These are phyloP conservation scores for Tetrapisispora pingtungensis DNA, from an alignment of 805 yeast species.

Conservation along the genomic window DNA sequence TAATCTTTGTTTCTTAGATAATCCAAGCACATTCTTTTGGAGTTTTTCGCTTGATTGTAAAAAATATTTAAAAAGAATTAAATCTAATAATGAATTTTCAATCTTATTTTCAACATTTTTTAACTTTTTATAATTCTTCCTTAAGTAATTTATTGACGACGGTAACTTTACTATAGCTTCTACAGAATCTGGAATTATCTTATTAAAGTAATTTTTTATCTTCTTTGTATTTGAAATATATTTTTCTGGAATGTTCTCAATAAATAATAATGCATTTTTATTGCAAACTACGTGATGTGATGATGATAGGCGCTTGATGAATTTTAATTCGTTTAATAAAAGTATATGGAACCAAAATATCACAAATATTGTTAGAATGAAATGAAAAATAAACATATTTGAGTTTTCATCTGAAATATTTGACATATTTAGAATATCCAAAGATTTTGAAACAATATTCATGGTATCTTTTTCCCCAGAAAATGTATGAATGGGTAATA, in stretches of 20 bases:
- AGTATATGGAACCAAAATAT: constrained; percentile 48
- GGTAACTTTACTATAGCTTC: constrained; percentile 50
- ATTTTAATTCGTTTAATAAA: constrained; percentile 45
- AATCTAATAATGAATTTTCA: constrained; percentile 33
- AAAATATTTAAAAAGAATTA: constrained; percentile 21
- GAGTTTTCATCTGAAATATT: constrained; percentile 49
- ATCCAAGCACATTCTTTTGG: no score
- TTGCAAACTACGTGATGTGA: constrained; percentile 33
- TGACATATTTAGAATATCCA: constrained; percentile 64
- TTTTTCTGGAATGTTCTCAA: constrained; percentile 37
- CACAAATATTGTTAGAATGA: constrained; percentile 46
- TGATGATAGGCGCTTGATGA: constrained; percentile 33
- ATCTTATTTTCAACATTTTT: constrained; percentile 27
- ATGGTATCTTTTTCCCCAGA: constrained; percentile 10
- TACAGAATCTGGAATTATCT: constrained; percentile 44
- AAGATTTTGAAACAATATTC: constrained; percentile 4
- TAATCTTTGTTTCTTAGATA: background rate
- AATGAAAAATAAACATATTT: constrained; percentile 47
- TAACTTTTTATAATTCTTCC: constrained; percentile 29
- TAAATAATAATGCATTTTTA: constrained; percentile 30
- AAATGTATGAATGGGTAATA: constrained; percentile 51
- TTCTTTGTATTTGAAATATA: constrained; percentile 11
- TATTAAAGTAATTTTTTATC: constrained; percentile 16
- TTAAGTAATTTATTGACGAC: constrained; percentile 26
- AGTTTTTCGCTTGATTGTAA: no score